These are phyloP conservation scores for Barnettozyma vustinii DNA, from an alignment of 805 yeast species.

Conservation along the genomic window DNA sequence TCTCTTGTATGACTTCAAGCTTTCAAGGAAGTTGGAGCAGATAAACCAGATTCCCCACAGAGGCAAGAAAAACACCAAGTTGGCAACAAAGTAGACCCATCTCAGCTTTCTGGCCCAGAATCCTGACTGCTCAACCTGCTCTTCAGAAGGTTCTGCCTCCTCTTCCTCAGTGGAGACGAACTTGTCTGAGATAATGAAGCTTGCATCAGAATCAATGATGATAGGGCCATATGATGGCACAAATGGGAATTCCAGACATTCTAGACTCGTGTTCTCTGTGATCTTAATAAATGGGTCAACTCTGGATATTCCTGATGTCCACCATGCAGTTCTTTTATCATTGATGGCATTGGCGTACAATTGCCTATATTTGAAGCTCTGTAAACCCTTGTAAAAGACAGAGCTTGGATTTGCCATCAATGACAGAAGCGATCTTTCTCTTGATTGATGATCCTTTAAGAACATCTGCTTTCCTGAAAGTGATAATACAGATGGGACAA, in stretches of 20 bases:
- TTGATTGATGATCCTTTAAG: conserved; percentile 39
- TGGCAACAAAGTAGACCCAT: conserved; percentile 44
- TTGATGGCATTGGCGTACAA: conserved; percentile 74
- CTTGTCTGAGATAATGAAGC: conserved; percentile 29
- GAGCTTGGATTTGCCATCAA: conserved; percentile 63
- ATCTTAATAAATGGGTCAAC: conserved; percentile 52
- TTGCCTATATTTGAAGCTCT: conserved; percentile 44
- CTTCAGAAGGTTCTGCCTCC: background rate
- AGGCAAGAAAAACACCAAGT: conserved; percentile 52
- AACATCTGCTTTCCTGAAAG: conserved; percentile 73
- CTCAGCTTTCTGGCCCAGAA: conserved; percentile 36
- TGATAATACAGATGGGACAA: conserved; percentile 64
- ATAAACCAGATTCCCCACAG: conserved; percentile 57
- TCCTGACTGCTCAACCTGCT: conserved; percentile 16
- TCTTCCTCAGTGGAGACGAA: conserved; percentile 12
- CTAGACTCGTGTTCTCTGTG: conserved; percentile 39
- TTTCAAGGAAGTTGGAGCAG: conserved; percentile 37
- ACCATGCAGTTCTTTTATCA: conserved; percentile 79
- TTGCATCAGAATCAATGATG: conserved; percentile 46
- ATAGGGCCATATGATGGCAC: conserved; percentile 50
- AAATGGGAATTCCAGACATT: conserved; percentile 35
- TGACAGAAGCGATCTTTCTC: conserved; percentile 47
- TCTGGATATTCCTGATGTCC: conserved; percentile 67
- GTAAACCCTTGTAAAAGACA: conserved; percentile 51
- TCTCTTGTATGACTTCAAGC: conserved; percentile 35